These are phyloP conservation scores for Exophiala mesophila DNA, from an alignment of 2,329 filamentous ascomycete genomes.

Conservation along the genomic window DNA sequence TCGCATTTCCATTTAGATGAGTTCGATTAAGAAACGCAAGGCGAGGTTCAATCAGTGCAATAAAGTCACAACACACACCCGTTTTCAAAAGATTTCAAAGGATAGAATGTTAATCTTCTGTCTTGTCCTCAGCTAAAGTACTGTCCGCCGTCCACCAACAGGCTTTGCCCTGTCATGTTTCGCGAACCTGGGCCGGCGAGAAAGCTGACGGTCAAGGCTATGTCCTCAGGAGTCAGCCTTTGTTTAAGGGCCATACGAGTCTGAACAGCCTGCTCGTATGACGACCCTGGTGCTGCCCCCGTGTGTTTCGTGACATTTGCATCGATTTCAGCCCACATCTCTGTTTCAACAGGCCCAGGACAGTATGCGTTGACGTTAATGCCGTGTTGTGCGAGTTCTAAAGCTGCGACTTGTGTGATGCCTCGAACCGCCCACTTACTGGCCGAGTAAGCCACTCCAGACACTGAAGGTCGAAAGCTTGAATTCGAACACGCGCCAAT, in stretches of 20 bases:
- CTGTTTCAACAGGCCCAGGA: constrained; percentile 61
- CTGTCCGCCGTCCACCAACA: constrained; percentile 55
- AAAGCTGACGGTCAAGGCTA: constrained; percentile 12
- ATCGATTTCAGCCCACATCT: constrained; percentile 66
- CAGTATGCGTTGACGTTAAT: constrained; percentile 65
- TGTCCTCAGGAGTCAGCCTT: constrained; percentile 10
- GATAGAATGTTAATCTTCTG: neutral
- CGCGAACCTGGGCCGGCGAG: constrained; percentile 3
- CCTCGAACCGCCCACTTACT: constrained; percentile 64
- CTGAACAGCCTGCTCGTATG: constrained; percentile 37
- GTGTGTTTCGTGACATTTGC: constrained; percentile 50
- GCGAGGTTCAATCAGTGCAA: too few species aligned
- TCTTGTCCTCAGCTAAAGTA: constrained; percentile 5
- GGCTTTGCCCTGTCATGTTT: constrained; percentile 57
- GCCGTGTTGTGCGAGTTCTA: constrained; percentile 58
- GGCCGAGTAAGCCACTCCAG: constrained; percentile 58
- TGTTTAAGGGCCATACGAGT: constrained; percentile 7
- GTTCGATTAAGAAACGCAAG: too few species aligned
- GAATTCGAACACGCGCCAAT: constrained; percentile 49
- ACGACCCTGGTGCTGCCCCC: constrained; percentile 48
- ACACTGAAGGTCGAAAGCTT: constrained; percentile 53
- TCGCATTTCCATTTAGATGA: too few species aligned
- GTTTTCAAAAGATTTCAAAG: too few species aligned
- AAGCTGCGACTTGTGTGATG: constrained; percentile 59
- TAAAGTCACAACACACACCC: too few species aligned